phyloP scores from a whole-genome alignment of 1,284 basidiomycete species.

The Ustanciosporium gigantosporum region DNA sequence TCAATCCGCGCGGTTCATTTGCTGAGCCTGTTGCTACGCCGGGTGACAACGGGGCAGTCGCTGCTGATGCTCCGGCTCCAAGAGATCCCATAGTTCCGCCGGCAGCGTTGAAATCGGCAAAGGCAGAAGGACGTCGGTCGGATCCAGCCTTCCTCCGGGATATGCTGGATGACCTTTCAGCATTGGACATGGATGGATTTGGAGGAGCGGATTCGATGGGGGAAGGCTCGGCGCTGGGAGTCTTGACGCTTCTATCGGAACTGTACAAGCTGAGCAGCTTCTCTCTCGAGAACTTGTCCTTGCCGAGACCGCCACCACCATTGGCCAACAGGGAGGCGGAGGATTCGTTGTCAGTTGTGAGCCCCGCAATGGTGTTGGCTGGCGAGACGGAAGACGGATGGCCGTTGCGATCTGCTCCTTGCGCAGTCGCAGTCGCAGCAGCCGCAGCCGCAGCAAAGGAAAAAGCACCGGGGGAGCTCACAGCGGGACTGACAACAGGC shows the following conservation, averaged over 20 bases:
- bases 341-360: conserved; percentile 10
- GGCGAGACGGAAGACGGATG: conserved; percentile 2
- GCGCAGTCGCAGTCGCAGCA: conserved; percentile 13
- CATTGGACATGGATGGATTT: conserved; percentile 1
- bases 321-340: conserved; percentile 16
- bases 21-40: conserved; percentile 3
- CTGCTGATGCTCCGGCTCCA: conserved; percentile 9
- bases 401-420: conserved; percentile 15
- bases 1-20: conserved; percentile 41
- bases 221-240: conserved; percentile 15
- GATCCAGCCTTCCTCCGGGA: conserved; percentile 25
- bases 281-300: conserved; percentile 38
- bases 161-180: conserved; percentile 27
- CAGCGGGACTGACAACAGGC: conserved; percentile 25
- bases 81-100: background rate
- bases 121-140: conserved; percentile 24
- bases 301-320: conserved; percentile 16
- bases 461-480: conserved; percentile 49
- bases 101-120: conserved; percentile 8
- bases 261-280: conserved; percentile 49
- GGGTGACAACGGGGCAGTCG: conserved; percentile 23
- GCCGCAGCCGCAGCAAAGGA: conserved; percentile 51
- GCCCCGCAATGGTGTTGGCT: background rate
- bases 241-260: conserved; percentile 30
- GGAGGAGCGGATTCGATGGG: conserved; percentile 12